These are phyloP conservation scores for Phytophthora podocarpi DNA, from an alignment of 352 stramenopile genomes.

Conservation along the genomic window DNA sequence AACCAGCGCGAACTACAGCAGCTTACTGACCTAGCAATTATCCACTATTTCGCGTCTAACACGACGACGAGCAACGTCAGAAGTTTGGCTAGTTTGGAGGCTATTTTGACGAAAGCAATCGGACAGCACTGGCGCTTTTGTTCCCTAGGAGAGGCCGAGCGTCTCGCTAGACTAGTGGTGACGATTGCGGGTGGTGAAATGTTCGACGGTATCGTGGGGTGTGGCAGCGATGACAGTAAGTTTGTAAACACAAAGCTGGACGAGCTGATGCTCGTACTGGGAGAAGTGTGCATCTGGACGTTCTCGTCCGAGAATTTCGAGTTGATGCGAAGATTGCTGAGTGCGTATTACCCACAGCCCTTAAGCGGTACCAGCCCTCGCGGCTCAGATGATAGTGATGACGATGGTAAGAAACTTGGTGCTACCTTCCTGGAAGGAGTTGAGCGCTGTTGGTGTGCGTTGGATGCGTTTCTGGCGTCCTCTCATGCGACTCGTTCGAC, in stretches of 20 bases:
- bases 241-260: too few relatives aligned
- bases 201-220: too few relatives aligned
- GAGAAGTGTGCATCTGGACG: slow-evolving; percentile 37
- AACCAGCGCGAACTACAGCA: slow-evolving; percentile 22
- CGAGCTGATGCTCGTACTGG: slow-evolving; percentile 37
- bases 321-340: slow-evolving; percentile 30
- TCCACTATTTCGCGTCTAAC: slow-evolving; percentile 28
- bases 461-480: slow-evolving; percentile 18
- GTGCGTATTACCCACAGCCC: slow-evolving; percentile 11
- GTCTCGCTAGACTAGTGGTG: too few relatives aligned
- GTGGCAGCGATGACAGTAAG: too few relatives aligned
- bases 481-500: slow-evolving; percentile 9
- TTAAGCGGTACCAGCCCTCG: too few relatives aligned
- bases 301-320: slow-evolving; percentile 28
- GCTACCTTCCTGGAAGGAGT: slow-evolving; percentile 19
- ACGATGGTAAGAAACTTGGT: slow-evolving; percentile 19
- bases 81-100: slow-evolving; percentile 13
- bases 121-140: slow-evolving; percentile 29
- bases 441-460: slow-evolving; percentile 11
- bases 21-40: slow-evolving; percentile 26
- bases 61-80: slow-evolving; percentile 1
- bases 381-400: not conserved
- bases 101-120: slow-evolving; percentile 20
- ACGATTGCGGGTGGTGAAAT: too few relatives aligned
- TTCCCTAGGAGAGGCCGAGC: too few relatives aligned